Evolutionary conservation across 2,329 filamentous ascomycete genomes (phyloP).

Genomic region (Penicillium sp.): DNA sequence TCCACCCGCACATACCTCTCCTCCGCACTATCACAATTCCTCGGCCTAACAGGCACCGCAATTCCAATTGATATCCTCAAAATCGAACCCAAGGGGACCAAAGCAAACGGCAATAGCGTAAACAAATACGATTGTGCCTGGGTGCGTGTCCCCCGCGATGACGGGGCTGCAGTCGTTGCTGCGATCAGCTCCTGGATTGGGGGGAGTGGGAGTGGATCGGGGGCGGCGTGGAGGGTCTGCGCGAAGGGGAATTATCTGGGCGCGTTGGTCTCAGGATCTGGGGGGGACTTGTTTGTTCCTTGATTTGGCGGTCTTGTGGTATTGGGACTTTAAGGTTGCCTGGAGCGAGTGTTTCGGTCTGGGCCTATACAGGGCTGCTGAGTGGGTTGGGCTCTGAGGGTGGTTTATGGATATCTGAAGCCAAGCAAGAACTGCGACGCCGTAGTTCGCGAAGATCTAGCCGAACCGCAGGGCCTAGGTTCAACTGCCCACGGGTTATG

Average conservation of each 20-base stretch:
- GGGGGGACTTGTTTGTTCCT: slow-evolving; percentile 38
- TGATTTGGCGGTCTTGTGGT: slow-evolving; percentile 4
- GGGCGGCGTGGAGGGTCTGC: slow-evolving; percentile 43
- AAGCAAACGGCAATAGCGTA: background rate
- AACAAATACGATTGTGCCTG: slow-evolving; percentile 34
- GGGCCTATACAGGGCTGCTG: background rate
- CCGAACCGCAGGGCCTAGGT: background rate
- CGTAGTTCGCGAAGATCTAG: background rate
- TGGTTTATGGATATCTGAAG: background rate
- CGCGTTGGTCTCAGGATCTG: slow-evolving; percentile 38
- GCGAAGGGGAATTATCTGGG: slow-evolving; percentile 42
- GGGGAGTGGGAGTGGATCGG: slow-evolving; percentile 23
- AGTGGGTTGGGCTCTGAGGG: background rate
- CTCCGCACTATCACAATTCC: slow-evolving; percentile 50
- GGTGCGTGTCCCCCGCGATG: slow-evolving; percentile 50
- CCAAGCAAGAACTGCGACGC: background rate
- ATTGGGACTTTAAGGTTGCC: background rate
- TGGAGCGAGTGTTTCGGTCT: background rate
- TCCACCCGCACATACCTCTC: slow-evolving; percentile 50
- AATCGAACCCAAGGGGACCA: slow-evolving; percentile 24
- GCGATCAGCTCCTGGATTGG: slow-evolving; percentile 52
- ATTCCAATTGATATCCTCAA: slow-evolving; percentile 53
- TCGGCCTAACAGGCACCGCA: slow-evolving; percentile 49
- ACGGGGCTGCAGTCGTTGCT: slow-evolving; percentile 45
- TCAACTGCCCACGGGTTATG: background rate